A percentile compares a stretch with the other conserved stretches of the same genome.
Conservation (phyloP, 2,329 filamentous ascomycete genomes). For the Leptosphaerulina australis region DNA sequence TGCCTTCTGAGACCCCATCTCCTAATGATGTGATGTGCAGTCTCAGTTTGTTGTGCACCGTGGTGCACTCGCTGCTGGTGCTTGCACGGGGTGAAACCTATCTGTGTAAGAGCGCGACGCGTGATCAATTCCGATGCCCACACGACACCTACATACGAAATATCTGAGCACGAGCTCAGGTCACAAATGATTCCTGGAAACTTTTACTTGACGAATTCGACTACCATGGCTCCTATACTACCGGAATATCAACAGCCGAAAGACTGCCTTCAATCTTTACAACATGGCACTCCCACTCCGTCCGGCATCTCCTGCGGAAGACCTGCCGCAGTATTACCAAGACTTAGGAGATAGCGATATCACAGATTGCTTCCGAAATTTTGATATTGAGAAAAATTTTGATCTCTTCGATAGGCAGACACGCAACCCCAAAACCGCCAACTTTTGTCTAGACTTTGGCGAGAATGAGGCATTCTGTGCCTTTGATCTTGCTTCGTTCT, state of each 20-base stretch:
- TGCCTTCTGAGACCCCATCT: background rate
- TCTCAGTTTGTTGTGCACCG: background rate
- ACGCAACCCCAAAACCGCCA: slow-evolving; percentile 53
- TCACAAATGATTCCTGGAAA: slow-evolving; percentile 28
- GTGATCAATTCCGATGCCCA: slow-evolving; percentile 34
- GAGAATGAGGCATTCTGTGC: slow-evolving; percentile 61
- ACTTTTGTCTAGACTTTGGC: slow-evolving; percentile 71
- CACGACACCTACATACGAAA: slow-evolving; percentile 25
- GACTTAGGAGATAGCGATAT: slow-evolving; percentile 44
- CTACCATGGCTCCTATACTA: background rate
- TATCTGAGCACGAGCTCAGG: slow-evolving; percentile 36
- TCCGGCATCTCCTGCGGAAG: slow-evolving; percentile 34
- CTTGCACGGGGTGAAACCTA: slow-evolving; percentile 31
- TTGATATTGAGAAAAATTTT: slow-evolving; percentile 60
- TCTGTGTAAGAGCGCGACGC: slow-evolving; percentile 30
- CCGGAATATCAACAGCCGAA: background rate
- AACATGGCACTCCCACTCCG: slow-evolving; percentile 38
- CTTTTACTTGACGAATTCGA: background rate
- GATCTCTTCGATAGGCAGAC: slow-evolving; percentile 52
- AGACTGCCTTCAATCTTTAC: background rate
- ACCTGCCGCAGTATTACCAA: slow-evolving; percentile 45
- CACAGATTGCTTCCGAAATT: slow-evolving; percentile 56
- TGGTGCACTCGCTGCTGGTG: background rate
- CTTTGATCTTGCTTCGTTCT: slow-evolving; percentile 57
- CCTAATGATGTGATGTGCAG: background rate